phyloP scores from a whole-genome alignment of 495 filamentous ascomycete species.

The Parmelia sp. region DNA sequence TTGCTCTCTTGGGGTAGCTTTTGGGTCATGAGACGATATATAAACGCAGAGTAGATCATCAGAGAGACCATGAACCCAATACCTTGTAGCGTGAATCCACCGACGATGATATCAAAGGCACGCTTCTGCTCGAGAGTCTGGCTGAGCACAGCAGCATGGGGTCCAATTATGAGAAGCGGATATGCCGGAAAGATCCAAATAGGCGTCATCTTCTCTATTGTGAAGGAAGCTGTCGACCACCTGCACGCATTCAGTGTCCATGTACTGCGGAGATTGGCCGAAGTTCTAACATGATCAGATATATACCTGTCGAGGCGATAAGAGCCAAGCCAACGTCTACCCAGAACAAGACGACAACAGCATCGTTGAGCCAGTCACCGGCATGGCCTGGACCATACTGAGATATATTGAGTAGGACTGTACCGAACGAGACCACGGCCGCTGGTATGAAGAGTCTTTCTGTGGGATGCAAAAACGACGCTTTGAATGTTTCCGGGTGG shows the following conservation, averaged over 20 bases:
- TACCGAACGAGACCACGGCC: constrained; percentile 62
- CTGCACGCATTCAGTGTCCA: constrained; percentile 33
- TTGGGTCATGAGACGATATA: constrained; percentile 87
- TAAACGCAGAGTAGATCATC: constrained; percentile 80
- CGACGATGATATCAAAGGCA: constrained; percentile 60
- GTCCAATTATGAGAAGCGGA: constrained; percentile 72
- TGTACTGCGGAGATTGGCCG: background rate
- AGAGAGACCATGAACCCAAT: constrained; percentile 79
- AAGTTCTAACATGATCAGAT: constrained; percentile 55
- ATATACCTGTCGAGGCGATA: constrained; percentile 60
- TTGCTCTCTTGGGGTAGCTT: constrained; percentile 73
- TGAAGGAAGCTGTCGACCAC: constrained; percentile 69
- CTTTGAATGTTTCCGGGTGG: constrained; percentile 64
- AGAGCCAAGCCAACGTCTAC: constrained; percentile 60
- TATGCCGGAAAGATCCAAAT: constrained; percentile 92
- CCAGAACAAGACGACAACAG: constrained; percentile 67
- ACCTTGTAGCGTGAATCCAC: constrained; percentile 68
- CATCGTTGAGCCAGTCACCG: constrained; percentile 60
- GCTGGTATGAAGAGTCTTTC: constrained; percentile 77
- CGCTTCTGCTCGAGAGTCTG: constrained; percentile 34
- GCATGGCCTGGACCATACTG: constrained; percentile 66
- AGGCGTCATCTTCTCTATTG: constrained; percentile 81
- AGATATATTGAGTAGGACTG: constrained; percentile 71
- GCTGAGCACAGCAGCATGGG: constrained; percentile 64
- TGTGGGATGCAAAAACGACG: constrained; percentile 68